Evolutionary conservation across 2,329 filamentous ascomycete species (phyloP).

Genomic region (Lomentospora prolificans): DNA sequence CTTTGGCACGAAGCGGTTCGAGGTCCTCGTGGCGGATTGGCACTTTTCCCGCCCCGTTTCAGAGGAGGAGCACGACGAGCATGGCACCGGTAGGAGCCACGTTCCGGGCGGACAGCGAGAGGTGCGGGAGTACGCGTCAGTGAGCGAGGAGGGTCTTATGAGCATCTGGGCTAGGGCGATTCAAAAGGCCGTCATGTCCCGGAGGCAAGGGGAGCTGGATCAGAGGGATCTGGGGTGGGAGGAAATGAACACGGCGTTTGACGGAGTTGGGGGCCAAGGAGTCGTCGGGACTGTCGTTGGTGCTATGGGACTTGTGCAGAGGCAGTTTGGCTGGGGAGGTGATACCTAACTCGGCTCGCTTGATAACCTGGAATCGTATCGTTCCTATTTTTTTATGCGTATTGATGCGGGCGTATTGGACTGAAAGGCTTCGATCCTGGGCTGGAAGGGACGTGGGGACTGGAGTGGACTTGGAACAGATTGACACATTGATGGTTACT

Average conservation of each 20-base stretch:
- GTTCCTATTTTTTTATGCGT: neutral
- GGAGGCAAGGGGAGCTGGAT: slow-evolving; percentile 44
- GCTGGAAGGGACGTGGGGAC: neutral
- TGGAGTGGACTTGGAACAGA: neutral
- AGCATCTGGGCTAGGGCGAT: slow-evolving; percentile 53
- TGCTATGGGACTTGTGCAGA: slow-evolving; percentile 42
- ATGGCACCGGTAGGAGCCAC: neutral
- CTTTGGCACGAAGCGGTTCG: slow-evolving; percentile 57
- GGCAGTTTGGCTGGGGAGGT: slow-evolving; percentile 43
- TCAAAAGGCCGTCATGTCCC: slow-evolving; percentile 46
- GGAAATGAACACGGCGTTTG: slow-evolving; percentile 8
- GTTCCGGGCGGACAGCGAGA: slow-evolving; percentile 15
- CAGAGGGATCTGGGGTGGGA: slow-evolving; percentile 29
- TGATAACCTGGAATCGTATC: no score
- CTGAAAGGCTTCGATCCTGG: neutral
- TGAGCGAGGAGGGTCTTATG: slow-evolving; percentile 52
- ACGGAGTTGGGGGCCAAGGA: slow-evolving; percentile 25
- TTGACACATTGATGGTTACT: neutral
- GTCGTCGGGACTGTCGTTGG: slow-evolving; percentile 38
- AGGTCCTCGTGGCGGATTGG: slow-evolving; percentile 55
- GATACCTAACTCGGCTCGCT: neutral
- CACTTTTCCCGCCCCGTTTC: slow-evolving; percentile 31
- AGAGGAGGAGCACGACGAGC: slow-evolving; percentile 17
- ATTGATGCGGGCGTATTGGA: no score
- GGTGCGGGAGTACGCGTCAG: slow-evolving; percentile 41